These are phyloP conservation scores for Leptodontidium sp. DNA, from an alignment of 2,329 filamentous ascomycete genomes.

Conservation along the genomic window DNA sequence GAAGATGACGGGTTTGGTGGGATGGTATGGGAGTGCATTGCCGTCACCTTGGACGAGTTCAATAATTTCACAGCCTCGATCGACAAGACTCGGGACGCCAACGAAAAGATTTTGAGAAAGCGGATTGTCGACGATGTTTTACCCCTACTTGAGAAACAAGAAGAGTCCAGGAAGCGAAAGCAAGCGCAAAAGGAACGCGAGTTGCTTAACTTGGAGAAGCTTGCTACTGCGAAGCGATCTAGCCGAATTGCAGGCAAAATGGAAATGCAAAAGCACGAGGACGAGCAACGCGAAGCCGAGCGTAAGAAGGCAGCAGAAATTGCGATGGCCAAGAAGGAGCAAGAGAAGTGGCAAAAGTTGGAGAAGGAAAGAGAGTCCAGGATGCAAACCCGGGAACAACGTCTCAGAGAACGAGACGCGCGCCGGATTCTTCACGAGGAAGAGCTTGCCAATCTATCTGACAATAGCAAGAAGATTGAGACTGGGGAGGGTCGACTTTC, in stretches of 20 bases:
- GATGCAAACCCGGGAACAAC: slow-evolving; percentile 83
- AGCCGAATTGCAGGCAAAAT: slow-evolving; percentile 85
- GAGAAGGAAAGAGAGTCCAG: slow-evolving; percentile 81
- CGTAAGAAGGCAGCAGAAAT: slow-evolving; percentile 71
- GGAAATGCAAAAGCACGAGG: slow-evolving; percentile 79
- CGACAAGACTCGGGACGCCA: slow-evolving; percentile 78
- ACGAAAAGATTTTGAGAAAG: slow-evolving; percentile 81
- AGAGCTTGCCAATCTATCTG: slow-evolving; percentile 80
- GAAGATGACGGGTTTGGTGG: slow-evolving; percentile 74
- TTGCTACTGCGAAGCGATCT: slow-evolving; percentile 94
- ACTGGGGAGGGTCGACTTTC: slow-evolving; percentile 70
- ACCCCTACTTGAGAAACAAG: slow-evolving; percentile 83
- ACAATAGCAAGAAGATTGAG: slow-evolving; percentile 71
- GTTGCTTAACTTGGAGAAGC: slow-evolving; percentile 79
- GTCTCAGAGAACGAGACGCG: slow-evolving; percentile 84
- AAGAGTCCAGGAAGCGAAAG: slow-evolving; percentile 77
- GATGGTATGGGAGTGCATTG: slow-evolving; percentile 91
- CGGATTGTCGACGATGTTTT: slow-evolving; percentile 80
- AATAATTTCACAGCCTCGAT: slow-evolving; percentile 74
- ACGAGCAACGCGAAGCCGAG: slow-evolving; percentile 75
- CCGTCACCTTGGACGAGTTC: slow-evolving; percentile 82
- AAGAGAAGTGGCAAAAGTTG: slow-evolving; percentile 63
- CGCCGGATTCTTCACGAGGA: slow-evolving; percentile 86
- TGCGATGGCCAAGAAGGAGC: slow-evolving; percentile 70
- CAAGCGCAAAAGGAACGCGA: slow-evolving; percentile 77